Base-by-base conservation (phyloP, 805 yeast genomes). In the Saccharomycopsis synnaedendra region DNA sequence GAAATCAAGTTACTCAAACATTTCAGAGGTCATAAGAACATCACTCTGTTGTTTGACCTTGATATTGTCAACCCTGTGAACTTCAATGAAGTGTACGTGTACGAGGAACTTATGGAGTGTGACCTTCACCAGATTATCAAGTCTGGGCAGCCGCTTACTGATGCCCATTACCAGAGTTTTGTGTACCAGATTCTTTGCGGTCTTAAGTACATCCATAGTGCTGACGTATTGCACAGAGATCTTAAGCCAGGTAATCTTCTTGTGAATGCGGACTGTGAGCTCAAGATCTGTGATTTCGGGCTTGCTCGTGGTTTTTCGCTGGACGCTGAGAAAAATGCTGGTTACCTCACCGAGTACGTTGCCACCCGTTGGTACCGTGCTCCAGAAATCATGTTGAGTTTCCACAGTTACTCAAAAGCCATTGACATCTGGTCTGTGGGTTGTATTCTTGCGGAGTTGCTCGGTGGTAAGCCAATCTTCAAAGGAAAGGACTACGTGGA, bases 401-500 rank as follows among this genome's bases (percentile, higher is more conserved):
- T 85, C 68, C 95, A 93, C 63, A 86, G 89, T 50, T 90, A 90
- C 64, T 85, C 97, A 4, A 89, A 87, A 66, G 96, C 98, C 29
- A 90, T 93, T 51, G 98, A 93, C 64, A 75, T 93, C 49, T 93
- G 98, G 98, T 87, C 97, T 0, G 95, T 93, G 27, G 98, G 98
- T 3, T 93, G 98, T 67, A 89, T 93, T 50, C 68, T 93, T 47
- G 98, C 97, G 1, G 98, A 93, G 62, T 72, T 93, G 53, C 67
- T 93, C 19, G 95, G 95, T 3, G 89, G 97, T 0, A 77, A 78
- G 57, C 96, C 98, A 1, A 72, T 93, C 28, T 93, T 93, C 67
- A 83, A 90, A 56, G 98, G 98, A 4, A 85, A 84, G 61, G 97
- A 93, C 67, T 93, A 90, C 61, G 96, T 90, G 32, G 95, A 93